phyloP scores from a whole-genome alignment of 208 protist species.

The Leishmania aethiopica region DNA sequence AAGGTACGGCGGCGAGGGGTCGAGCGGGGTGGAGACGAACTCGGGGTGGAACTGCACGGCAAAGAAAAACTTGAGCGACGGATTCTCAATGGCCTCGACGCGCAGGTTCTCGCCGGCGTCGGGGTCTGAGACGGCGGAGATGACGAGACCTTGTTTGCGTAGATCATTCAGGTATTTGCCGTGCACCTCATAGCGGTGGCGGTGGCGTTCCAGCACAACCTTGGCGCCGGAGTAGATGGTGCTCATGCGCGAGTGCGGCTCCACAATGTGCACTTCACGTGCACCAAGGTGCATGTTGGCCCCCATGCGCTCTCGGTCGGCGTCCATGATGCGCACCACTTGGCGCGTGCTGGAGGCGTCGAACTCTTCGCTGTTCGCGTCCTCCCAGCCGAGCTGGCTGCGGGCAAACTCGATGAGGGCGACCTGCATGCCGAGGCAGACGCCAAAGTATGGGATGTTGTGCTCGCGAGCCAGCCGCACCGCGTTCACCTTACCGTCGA shows the following conservation, averaged over 20 bases:
- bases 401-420: constrained; percentile 95
- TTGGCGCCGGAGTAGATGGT: constrained; percentile 88
- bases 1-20: constrained; percentile 96
- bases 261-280: constrained; percentile 80
- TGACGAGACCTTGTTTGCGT: constrained; percentile 87
- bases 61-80: constrained; percentile 91
- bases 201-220: constrained; percentile 95
- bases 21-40: constrained; percentile 95
- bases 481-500: constrained; percentile 97
- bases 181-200: constrained; percentile 99
- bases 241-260: constrained; percentile 62
- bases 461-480: constrained; percentile 94
- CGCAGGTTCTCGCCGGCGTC: constrained; percentile 87
- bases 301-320: constrained; percentile 94
- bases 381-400: constrained; percentile 91
- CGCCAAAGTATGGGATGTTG: constrained; percentile 97
- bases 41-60: constrained; percentile 99
- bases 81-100: constrained; percentile 91
- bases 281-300: constrained; percentile 99
- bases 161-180: constrained; percentile 91
- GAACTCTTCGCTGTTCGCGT: constrained; percentile 97
- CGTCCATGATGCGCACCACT: constrained; percentile 98
- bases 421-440: constrained; percentile 99
- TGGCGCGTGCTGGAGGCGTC: constrained; percentile 80
- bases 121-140: constrained; percentile 90